Conservation (phyloP, 371 early-diverging fungal genomes). For the Chytridiales sp. region DNA sequence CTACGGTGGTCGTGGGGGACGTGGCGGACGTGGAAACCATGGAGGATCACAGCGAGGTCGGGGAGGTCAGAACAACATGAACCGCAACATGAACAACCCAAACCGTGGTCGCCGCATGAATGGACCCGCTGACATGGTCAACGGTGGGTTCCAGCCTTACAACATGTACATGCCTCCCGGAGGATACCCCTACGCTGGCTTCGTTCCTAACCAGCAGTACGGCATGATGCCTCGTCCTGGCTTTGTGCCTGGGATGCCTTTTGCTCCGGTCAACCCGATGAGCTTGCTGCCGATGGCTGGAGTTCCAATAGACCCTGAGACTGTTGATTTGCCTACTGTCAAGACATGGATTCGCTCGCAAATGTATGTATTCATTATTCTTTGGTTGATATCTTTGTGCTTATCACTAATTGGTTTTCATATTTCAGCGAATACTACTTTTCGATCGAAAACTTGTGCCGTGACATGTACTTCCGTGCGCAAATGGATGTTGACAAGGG, state of each 20-base stretch:
- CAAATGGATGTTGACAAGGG: constrained; percentile 67
- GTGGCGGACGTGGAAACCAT: constrained; percentile 19
- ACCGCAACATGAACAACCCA: constrained; percentile 2
- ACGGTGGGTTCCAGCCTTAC: constrained; percentile 1
- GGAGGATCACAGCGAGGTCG: background rate
- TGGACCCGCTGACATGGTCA: background rate
- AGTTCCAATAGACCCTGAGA: constrained; percentile 24
- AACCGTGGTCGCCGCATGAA: constrained; percentile 9
- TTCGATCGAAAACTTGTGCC: constrained; percentile 91
- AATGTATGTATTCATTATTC: constrained; percentile 27
- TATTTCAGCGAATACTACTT: constrained; percentile 72
- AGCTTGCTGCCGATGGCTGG: background rate
- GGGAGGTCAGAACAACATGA: constrained; percentile 4
- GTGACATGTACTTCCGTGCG: constrained; percentile 86
- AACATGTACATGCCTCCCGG: background rate
- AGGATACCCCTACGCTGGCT: background rate
- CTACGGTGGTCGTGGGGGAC: constrained; percentile 1
- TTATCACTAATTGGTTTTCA: background rate
- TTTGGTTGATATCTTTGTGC: background rate
- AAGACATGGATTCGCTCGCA: constrained; percentile 41
- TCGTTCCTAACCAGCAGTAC: background rate
- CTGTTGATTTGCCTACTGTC: constrained; percentile 40
- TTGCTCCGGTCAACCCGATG: background rate
- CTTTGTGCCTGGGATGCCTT: constrained; percentile 2
- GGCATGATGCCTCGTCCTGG: background rate